Conservation (phyloP, 225 moss, liverwort and hornwort genomes). For the Anthoceros angustus region DNA sequence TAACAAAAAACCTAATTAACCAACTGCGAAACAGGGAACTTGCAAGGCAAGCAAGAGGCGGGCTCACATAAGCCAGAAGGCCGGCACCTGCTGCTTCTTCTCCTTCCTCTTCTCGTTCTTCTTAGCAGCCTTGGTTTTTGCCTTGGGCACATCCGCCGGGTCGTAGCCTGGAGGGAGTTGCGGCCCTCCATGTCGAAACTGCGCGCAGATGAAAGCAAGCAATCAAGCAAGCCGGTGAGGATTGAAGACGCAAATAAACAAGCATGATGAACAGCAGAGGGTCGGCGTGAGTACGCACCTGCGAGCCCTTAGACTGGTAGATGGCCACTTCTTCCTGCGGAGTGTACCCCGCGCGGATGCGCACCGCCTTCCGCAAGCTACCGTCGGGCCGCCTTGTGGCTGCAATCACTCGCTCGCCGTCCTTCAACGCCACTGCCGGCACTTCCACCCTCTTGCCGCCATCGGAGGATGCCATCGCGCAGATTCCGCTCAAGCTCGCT, state of each 20-base stretch:
- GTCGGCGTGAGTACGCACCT: slow-evolving; percentile 16
- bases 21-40: not conserved
- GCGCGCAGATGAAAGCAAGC: slow-evolving; percentile 8
- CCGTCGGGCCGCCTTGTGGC: slow-evolving; percentile 84
- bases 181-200: slow-evolving; percentile 56
- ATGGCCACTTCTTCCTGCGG: slow-evolving; percentile 98
- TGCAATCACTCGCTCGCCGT: slow-evolving; percentile 63
- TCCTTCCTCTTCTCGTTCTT: slow-evolving; percentile 99
- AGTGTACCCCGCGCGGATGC: slow-evolving; percentile 91
- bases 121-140: slow-evolving; percentile 89
- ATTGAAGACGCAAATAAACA: not conserved
- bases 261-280: not conserved
- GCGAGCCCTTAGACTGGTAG: slow-evolving; percentile 80
- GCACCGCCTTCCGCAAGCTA: slow-evolving; percentile 81
- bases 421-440: slow-evolving; percentile 9
- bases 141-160: slow-evolving; percentile 37
- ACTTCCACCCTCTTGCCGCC: no score
- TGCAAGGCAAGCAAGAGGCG: slow-evolving; percentile 7
- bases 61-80: slow-evolving; percentile 14
- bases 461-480: no score
- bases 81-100: slow-evolving; percentile 86
- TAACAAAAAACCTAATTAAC: not conserved
- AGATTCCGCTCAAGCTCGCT: no score
- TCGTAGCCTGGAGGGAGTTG: slow-evolving; percentile 81
- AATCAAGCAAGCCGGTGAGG: not conserved